Percentiles rank a stretch among this genome's conserved stretches.
phyloP scores from a whole-genome alignment of 768 basidiomycete species.

The Termitomyces sp. region DNA sequence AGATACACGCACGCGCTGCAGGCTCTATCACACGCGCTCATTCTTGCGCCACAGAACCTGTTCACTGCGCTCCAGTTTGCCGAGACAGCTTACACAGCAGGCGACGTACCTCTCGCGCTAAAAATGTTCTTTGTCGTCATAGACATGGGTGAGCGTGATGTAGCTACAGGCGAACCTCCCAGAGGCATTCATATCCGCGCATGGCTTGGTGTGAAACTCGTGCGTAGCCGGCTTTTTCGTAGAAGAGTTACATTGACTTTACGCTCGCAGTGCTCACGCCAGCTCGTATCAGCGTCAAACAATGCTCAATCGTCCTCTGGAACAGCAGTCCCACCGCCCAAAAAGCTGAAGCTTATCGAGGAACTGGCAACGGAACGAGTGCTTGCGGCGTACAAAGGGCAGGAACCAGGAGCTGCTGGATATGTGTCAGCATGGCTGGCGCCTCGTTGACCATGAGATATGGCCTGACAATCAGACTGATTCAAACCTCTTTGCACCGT shows the following conservation, averaged over 20 bases:
- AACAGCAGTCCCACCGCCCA: conserved; percentile 45
- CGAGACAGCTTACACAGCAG: conserved; percentile 81
- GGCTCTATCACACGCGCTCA: conserved; percentile 75
- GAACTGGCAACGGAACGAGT: conserved; percentile 72
- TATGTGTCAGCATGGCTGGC: conserved; percentile 30
- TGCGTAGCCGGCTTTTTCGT: conserved; percentile 28
- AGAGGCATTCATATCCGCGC: conserved; percentile 63
- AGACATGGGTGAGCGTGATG: conserved; percentile 71
- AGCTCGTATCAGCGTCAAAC: conserved; percentile 40
- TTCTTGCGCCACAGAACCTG: conserved; percentile 83
- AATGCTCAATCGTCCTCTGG: conserved; percentile 47
- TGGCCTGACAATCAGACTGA: too few relatives aligned
- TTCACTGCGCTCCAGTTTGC: conserved; percentile 82
- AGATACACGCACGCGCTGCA: conserved; percentile 76
- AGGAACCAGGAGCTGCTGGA: conserved; percentile 36
- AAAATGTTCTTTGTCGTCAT: conserved; percentile 76
- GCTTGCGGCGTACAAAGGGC: conserved; percentile 55
- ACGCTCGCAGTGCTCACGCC: conserved; percentile 51
- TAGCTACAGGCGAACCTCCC: conserved; percentile 36
- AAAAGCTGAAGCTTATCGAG: conserved; percentile 56
- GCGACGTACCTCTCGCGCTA: conserved; percentile 70
- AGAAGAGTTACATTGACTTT: not conserved
- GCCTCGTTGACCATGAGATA: not conserved
- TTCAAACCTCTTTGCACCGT: too few relatives aligned
- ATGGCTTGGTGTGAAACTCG: conserved; percentile 83